phyloP scores from a whole-genome alignment of 1,139 yeast genomes.

The Sugiyamaella castrensis region DNA sequence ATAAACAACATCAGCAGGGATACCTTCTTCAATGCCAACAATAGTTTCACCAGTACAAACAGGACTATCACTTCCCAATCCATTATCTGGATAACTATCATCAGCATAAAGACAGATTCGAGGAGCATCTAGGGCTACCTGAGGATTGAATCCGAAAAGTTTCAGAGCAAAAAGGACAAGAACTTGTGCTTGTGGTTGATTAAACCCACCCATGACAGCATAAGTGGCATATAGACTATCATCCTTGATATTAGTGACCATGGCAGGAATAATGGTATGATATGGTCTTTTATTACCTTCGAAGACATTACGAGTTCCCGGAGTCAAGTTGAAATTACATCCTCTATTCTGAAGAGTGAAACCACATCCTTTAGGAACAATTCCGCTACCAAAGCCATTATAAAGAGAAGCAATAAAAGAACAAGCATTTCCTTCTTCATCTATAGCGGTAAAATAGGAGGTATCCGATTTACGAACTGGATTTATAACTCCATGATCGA shows the following conservation, averaged over 20 bases:
- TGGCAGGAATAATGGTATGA: conserved; percentile 82
- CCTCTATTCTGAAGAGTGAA: conserved; percentile 77
- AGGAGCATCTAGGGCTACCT: conserved; percentile 74
- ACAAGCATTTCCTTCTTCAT: conserved; percentile 73
- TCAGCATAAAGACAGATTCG: conserved; percentile 61
- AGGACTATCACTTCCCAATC: conserved; percentile 67
- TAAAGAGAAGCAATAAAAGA: conserved; percentile 78
- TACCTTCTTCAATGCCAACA: conserved; percentile 67
- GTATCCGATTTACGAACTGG: conserved; percentile 69
- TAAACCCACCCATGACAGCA: conserved; percentile 89
- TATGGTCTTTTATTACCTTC: conserved; percentile 75
- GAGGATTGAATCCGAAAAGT: conserved; percentile 65
- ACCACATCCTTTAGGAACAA: conserved; percentile 64
- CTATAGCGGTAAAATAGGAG: conserved; percentile 69
- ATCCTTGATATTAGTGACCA: conserved; percentile 50
- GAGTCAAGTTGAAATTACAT: conserved; percentile 63
- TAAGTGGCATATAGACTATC: conserved; percentile 60
- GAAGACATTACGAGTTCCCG: conserved; percentile 56
- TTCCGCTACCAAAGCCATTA: conserved; percentile 69
- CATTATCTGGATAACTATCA: conserved; percentile 47
- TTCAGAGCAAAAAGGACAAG: conserved; percentile 69
- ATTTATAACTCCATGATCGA: conserved; percentile 58
- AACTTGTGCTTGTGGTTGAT: conserved; percentile 84
- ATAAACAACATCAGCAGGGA: conserved; percentile 44
- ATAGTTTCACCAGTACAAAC: conserved; percentile 51